Base-by-base conservation (phyloP, 2,329 filamentous ascomycete species). In the Phialemoniopsis sp. region DNA sequence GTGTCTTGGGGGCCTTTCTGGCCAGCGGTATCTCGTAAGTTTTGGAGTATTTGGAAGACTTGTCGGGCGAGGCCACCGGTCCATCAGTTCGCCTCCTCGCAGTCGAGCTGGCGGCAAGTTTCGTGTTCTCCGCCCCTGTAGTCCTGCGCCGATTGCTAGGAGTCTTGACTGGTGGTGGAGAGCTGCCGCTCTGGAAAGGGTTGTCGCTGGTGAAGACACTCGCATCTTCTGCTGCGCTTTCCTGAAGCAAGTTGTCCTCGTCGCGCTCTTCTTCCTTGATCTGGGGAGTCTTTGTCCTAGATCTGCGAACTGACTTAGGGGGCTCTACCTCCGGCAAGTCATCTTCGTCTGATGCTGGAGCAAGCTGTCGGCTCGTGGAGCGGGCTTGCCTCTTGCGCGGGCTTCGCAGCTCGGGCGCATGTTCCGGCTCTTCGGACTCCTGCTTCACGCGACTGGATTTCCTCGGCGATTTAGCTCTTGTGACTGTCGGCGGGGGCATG, bases 141-240 rank as follows among this genome's bases (percentile, higher is more conserved):
- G 71, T 72, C 51, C 68, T 70, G 46, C 76, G 67, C 32, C 75
- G 72, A 42, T 64, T 64, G 47, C 58, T 64, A 16, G 75, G 64
- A 19, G 70, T 67, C 57, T 67, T 68, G 19, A 71, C 62, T 2
- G 47, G 36, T 6, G 74, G 62, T 2, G 87, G 82, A 9, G 87
- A 85, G 59, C 83, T 86, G 31, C 89, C 85, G 56, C 86, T 87
- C 59, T 97, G 91, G 57, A 97, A 97, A 0, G 91, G 90, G 54
- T 97, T 97, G 39, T 96, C 89, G 50, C 83, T 77, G 2, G 85
- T 89, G 61, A 97, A 97, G 26, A 86, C 83, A 52, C 74, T 85
- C 28, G 76, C 74, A 7, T 68, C 63, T 16, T 59, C 56, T 15
- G 62, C 60, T n/a, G 12, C 30, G 14, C 30, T 31, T n/a, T 29